A percentile compares a stretch with the other conserved stretches of the same genome.
phyloP scores from a whole-genome alignment of 139 green algal species.

The Diplosphaera chodatii region DNA sequence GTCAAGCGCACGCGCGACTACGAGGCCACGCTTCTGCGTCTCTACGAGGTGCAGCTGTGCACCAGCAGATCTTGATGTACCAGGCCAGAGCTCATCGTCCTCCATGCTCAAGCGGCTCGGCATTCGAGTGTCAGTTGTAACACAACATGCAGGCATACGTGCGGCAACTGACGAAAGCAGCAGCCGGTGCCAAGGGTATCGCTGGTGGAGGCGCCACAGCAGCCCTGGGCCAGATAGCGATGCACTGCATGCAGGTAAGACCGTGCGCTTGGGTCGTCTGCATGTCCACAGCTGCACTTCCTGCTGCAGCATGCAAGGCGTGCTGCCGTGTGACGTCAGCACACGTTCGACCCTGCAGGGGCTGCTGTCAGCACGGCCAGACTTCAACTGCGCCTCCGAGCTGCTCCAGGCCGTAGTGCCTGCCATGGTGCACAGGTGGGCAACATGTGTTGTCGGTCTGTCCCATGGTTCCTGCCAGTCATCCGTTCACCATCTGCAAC shows the following conservation, averaged over 20 bases:
- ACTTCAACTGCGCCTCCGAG: conserved; percentile 85
- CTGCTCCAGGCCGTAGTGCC: conserved; percentile 73
- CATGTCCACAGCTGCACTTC: too few species aligned
- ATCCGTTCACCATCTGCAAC: too few species aligned
- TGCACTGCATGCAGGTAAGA: conserved; percentile 58
- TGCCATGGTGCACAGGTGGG: conserved; percentile 32
- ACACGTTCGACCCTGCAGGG: too few species aligned
- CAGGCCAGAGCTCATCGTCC: too few species aligned
- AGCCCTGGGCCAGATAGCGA: conserved; percentile 38
- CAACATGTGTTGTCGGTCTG: too few species aligned
- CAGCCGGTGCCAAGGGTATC: conserved; percentile 24
- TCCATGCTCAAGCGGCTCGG: too few species aligned
- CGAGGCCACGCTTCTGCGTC: conserved; percentile 67
- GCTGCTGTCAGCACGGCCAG: conserved; percentile 58
- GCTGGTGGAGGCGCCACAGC: conserved; percentile 4
- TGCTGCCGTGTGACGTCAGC: too few species aligned
- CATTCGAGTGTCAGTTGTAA: too few species aligned
- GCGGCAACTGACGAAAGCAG: conserved; percentile 35
- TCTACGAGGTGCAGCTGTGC: conserved; percentile 68
- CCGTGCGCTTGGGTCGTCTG: too few species aligned
- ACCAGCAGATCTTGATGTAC: too few species aligned
- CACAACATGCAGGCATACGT: conserved; percentile 62
- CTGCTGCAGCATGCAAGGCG: too few species aligned
- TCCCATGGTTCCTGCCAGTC: too few species aligned
- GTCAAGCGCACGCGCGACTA: conserved; percentile 70